These are phyloP conservation scores for Raffaelea arxii DNA, from an alignment of 2,329 filamentous ascomycete genomes.

Conservation along the genomic window DNA sequence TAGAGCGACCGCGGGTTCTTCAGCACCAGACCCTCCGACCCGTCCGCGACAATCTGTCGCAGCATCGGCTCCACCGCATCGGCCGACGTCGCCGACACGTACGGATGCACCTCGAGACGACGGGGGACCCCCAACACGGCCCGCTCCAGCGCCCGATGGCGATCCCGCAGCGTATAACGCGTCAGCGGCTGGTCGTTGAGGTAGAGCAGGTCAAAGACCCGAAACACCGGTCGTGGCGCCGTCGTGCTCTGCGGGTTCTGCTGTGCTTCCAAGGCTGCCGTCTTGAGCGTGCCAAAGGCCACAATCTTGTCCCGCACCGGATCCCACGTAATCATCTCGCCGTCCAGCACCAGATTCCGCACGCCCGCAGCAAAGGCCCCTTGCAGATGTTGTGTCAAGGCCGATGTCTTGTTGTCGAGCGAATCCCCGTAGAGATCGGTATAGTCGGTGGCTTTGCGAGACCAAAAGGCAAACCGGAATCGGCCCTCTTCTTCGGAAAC, in stretches of 20 bases:
- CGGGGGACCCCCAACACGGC: slow-evolving; percentile 62
- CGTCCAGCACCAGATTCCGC: slow-evolving; percentile 81
- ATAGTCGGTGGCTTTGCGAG: slow-evolving; percentile 91
- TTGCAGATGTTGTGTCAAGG: slow-evolving; percentile 70
- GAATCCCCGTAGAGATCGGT: slow-evolving; percentile 83
- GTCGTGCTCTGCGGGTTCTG: slow-evolving; percentile 56
- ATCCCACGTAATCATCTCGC: slow-evolving; percentile 99
- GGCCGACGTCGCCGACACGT: slow-evolving; percentile 54
- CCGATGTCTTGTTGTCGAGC: slow-evolving; percentile 62
- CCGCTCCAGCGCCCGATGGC: slow-evolving; percentile 62
- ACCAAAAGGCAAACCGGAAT: slow-evolving; percentile 78
- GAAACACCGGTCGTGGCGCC: slow-evolving; percentile 66
- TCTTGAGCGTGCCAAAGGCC: slow-evolving; percentile 87
- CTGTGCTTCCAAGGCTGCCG: slow-evolving; percentile 72
- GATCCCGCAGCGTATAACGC: slow-evolving; percentile 71
- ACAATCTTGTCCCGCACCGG: slow-evolving; percentile 75
- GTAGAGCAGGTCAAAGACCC: slow-evolving; percentile 85
- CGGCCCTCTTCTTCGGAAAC: slow-evolving; percentile 62
- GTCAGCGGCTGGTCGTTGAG: slow-evolving; percentile 76
- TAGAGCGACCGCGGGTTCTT: slow-evolving; percentile 91
- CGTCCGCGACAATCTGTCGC: slow-evolving; percentile 73
- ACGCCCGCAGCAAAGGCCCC: slow-evolving; percentile 70
- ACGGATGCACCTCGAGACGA: slow-evolving; percentile 73
- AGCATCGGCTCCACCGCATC: slow-evolving; percentile 71
- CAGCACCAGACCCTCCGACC: slow-evolving; percentile 81